Evolutionary conservation across 2,329 filamentous ascomycete species (phyloP).

Genomic region (Aspergillus brasiliensis): DNA sequence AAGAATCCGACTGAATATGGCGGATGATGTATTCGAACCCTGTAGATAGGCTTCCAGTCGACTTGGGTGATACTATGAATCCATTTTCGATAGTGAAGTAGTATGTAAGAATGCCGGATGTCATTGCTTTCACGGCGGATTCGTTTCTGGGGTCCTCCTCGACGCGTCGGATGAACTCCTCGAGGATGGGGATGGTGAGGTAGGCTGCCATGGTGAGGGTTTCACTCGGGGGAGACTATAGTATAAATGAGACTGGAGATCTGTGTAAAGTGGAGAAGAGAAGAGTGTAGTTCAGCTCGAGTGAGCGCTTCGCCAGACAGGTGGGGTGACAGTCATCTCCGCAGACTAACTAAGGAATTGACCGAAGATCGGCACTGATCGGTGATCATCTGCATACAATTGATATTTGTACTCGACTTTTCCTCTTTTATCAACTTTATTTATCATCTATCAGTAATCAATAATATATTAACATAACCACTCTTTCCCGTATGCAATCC

Average conservation of each 20-base stretch:
- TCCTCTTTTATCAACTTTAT: not conserved
- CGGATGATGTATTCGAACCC: not conserved
- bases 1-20: not conserved
- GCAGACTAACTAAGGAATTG: too few relatives aligned
- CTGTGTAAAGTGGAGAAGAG: too few relatives aligned
- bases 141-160: not conserved
- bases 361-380: too few relatives aligned
- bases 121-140: constrained; percentile 11
- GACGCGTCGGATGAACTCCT: not conserved
- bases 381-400: too few relatives aligned
- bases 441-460: not conserved
- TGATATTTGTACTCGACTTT: too few relatives aligned
- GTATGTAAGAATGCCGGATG: constrained; percentile 4
- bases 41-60: not conserved
- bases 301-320: too few relatives aligned
- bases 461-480: not conserved
- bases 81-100: constrained; percentile 8
- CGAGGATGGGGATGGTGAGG: not conserved
- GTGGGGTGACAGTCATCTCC: too few relatives aligned
- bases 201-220: not conserved
- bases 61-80: constrained; percentile 1
- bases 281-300: too few relatives aligned
- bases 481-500: not conserved
- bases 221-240: too few relatives aligned
- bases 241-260: too few relatives aligned